Conservation (phyloP, 2,329 filamentous ascomycete species). For the Elsinoe arachidis region DNA sequence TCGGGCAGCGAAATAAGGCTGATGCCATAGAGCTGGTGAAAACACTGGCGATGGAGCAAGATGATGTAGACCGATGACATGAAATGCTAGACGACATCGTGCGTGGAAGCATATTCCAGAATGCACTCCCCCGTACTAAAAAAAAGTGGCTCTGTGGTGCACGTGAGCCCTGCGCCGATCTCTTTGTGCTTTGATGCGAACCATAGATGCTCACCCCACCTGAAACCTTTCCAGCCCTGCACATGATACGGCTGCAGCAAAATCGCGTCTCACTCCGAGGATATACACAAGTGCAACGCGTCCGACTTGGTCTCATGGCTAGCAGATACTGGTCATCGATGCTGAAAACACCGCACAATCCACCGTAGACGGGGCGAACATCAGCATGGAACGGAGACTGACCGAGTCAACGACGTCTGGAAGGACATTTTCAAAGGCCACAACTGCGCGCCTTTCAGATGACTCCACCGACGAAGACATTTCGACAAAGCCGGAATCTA, state of each 20-base stretch:
- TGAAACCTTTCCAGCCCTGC: conserved; percentile 4
- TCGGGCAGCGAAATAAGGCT: no score
- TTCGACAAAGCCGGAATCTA: not conserved
- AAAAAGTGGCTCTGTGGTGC: not conserved
- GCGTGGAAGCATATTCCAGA: not conserved
- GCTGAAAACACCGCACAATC: not conserved
- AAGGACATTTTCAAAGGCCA: not conserved
- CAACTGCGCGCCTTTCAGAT: not conserved
- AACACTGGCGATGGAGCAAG: no score
- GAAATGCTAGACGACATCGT: not conserved
- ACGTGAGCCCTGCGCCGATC: not conserved
- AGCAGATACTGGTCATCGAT: not conserved
- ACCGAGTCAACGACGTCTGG: not conserved
- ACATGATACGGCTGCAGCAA: conserved; percentile 4
- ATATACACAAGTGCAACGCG: not conserved
- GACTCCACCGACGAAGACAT: not conserved
- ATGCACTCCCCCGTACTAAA: not conserved
- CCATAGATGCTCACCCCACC: not conserved
- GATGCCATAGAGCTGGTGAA: no score
- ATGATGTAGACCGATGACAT: no score
- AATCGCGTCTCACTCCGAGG: not conserved
- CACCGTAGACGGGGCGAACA: not conserved
- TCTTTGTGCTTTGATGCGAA: not conserved
- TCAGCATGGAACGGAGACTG: not conserved
- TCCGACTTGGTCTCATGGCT: not conserved